Conservation (phyloP, 169 alveolate genomes). For the Plasmodium coatneyi region DNA sequence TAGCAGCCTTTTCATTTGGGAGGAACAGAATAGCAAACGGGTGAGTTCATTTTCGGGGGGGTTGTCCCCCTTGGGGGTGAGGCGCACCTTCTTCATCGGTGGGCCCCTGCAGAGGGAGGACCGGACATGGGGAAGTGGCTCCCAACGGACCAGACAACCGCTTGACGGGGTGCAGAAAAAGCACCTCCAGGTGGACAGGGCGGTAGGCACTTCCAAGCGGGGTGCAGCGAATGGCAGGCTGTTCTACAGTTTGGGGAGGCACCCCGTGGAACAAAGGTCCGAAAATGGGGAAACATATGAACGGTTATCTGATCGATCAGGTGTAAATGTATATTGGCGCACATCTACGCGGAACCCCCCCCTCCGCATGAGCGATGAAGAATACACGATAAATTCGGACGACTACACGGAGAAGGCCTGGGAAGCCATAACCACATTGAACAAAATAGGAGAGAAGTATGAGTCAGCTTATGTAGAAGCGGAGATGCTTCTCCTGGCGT, state of each 20-base stretch:
- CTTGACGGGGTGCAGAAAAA: not conserved
- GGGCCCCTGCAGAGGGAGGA: not conserved
- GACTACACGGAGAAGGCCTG: constrained; percentile 92
- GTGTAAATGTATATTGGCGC: not conserved
- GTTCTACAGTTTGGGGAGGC: not conserved
- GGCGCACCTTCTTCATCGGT: not conserved
- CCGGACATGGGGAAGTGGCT: not conserved
- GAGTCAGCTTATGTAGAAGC: constrained; percentile 90
- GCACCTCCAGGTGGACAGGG: not conserved
- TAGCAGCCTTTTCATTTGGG: constrained; percentile 11
- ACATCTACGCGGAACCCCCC: not conserved
- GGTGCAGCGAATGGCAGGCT: not conserved
- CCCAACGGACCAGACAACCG: not conserved
- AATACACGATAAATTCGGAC: constrained; percentile 86
- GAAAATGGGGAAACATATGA: not conserved
- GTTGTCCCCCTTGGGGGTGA: not conserved
- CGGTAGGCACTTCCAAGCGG: not conserved
- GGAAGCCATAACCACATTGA: constrained; percentile 88
- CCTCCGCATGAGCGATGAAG: constrained; percentile 77
- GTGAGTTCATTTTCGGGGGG: not conserved
- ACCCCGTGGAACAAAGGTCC: not conserved
- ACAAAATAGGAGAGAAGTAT: constrained; percentile 83
- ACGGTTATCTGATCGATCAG: not conserved
- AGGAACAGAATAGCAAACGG: not conserved
- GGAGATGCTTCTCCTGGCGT: constrained; percentile 85